phyloP scores from a whole-genome alignment of 2,329 filamentous ascomycete species.

The Pezicula radicicola region DNA sequence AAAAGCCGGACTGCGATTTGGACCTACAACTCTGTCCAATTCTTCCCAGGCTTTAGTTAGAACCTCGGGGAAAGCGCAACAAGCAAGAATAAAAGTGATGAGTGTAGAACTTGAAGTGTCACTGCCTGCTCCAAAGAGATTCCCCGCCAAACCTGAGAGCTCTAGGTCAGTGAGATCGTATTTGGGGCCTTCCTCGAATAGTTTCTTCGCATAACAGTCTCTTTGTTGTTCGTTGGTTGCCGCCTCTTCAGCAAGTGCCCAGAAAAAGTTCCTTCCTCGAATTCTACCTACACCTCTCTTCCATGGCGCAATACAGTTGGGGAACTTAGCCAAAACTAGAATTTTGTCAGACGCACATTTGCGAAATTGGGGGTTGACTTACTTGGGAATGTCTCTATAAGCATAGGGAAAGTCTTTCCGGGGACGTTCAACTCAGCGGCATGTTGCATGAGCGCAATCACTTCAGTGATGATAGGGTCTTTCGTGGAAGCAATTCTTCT shows the following conservation, averaged over 20 bases:
- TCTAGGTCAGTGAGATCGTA: constrained; percentile 14
- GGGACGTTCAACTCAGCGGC: constrained; percentile 20
- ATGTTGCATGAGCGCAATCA: constrained; percentile 18
- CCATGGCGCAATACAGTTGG: constrained; percentile 17
- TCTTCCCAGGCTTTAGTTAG: constrained; percentile 35
- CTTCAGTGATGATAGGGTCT: constrained; percentile 18
- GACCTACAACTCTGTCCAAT: constrained; percentile 35
- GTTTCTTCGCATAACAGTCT: constrained; percentile 16
- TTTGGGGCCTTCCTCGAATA: constrained; percentile 19
- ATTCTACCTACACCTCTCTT: constrained; percentile 10
- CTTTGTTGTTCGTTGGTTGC: constrained; percentile 15
- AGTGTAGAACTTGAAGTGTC: constrained; percentile 33
- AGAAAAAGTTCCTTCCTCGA: constrained; percentile 17
- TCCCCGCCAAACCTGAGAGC: constrained; percentile 27
- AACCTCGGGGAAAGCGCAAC: constrained; percentile 33
- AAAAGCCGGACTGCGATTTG: constrained; percentile 30
- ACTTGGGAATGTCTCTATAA: constrained; percentile 21
- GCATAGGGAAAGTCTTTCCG: constrained; percentile 19
- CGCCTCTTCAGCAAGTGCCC: constrained; percentile 17
- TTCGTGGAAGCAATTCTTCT: constrained; percentile 13
- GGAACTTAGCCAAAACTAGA: constrained; percentile 18
- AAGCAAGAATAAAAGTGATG: constrained; percentile 35
- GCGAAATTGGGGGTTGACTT: neutral
- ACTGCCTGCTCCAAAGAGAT: constrained; percentile 37
- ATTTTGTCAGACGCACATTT: neutral